Conservation (phyloP, 2,329 filamentous ascomycete genomes). For the Mariannaea sp. region DNA sequence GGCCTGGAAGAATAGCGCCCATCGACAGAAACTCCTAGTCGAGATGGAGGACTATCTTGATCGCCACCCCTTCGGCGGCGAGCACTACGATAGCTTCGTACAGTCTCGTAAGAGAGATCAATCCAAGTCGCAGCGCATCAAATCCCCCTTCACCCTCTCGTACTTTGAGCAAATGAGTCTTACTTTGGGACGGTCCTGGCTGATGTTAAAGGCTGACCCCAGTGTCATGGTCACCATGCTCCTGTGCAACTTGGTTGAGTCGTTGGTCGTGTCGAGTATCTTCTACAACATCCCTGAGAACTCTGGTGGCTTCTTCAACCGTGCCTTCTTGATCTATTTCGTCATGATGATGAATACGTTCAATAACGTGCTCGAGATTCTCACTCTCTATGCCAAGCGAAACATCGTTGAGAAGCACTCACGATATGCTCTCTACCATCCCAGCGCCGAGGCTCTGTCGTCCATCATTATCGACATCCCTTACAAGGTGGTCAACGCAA, state of each 20-base stretch:
- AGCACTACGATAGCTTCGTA: constrained; percentile 18
- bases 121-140: constrained; percentile 43
- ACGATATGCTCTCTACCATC: constrained; percentile 40
- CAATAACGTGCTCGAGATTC: constrained; percentile 30
- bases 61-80: constrained; percentile 17
- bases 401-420: constrained; percentile 39
- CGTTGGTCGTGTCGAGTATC: constrained; percentile 55
- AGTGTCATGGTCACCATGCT: constrained; percentile 45
- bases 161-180: constrained; percentile 50
- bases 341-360: constrained; percentile 56
- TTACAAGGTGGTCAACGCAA: constrained; percentile 18
- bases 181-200: constrained; percentile 45
- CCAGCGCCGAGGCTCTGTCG: constrained; percentile 27
- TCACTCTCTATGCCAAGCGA: constrained; percentile 36
- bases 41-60: constrained; percentile 37
- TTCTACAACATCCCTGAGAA: constrained; percentile 52
- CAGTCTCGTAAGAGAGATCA: constrained; percentile 21
- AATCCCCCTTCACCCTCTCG: constrained; percentile 53
- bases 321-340: constrained; percentile 54
- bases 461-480: constrained; percentile 20
- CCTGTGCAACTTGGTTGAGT: constrained; percentile 50
- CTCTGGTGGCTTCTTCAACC: constrained; percentile 50
- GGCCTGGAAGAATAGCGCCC: constrained; percentile 36
- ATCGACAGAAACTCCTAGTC: constrained; percentile 30
- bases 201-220: constrained; percentile 46